Evolutionary conservation across 2,329 filamentous ascomycete genomes (phyloP).

Genomic region (Fusarium beomiforme): DNA sequence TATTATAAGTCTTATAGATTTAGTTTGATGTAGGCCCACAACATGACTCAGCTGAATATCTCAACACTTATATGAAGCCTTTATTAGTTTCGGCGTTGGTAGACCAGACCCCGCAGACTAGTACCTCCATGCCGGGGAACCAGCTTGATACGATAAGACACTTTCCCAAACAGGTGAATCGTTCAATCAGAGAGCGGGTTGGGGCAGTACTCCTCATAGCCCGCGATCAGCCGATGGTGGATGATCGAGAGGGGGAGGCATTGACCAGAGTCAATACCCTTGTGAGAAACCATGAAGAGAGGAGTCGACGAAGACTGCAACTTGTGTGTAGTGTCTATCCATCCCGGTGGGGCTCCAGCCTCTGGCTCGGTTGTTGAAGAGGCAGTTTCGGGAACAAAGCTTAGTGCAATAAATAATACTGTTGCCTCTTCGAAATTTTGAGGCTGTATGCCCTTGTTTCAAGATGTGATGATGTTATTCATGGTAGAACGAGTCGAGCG

Average conservation of each 20-base stretch:
- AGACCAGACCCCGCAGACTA: slow-evolving; percentile 37
- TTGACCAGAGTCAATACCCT: slow-evolving; percentile 8
- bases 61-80: slow-evolving; percentile 10
- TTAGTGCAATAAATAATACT: not conserved
- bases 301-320: not conserved
- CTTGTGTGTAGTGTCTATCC: not conserved
- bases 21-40: not conserved
- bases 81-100: slow-evolving; percentile 17
- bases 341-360: slow-evolving; percentile 9
- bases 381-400: slow-evolving; percentile 13
- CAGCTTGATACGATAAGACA: slow-evolving; percentile 16
- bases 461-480: slow-evolving; percentile 24
- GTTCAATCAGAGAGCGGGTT: slow-evolving; percentile 1
- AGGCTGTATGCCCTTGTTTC: slow-evolving; percentile 3
- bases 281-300: slow-evolving; percentile 10
- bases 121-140: slow-evolving; percentile 18
- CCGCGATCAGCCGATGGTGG: slow-evolving; percentile 10
- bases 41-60: slow-evolving; percentile 36
- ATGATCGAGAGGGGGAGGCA: not conserved
- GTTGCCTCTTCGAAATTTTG: slow-evolving; percentile 5
- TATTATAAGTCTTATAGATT: not conserved
- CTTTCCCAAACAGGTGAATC: slow-evolving; percentile 2
- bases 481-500: slow-evolving; percentile 15
- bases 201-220: not conserved
- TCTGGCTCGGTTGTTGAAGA: slow-evolving; percentile 14